Evolutionary conservation across 2,329 filamentous ascomycete genomes (phyloP), one percentile per base, ranked within the genome.

Genomic region (Pseudogymnoascus sp.): DNA sequence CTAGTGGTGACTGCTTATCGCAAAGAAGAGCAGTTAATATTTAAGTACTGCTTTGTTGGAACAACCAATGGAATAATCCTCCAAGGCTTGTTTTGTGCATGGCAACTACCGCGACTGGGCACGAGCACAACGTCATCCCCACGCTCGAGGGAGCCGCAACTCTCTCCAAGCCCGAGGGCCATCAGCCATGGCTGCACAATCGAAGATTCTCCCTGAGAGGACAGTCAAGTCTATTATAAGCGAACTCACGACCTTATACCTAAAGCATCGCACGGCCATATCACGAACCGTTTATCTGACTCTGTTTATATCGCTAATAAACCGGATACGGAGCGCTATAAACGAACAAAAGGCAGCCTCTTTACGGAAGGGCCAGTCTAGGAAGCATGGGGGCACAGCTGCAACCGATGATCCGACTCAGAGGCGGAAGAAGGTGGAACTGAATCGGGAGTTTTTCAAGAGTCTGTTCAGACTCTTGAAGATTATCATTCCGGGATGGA

Each of bases 401-500:
- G 71, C 68, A 67, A 67, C 68, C 1, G 67, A 70, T 33, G 69
- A 66, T 60, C 71, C 70, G 66, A 71, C 66, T 64, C 68, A 67
- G 12, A 80, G 78, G 66, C 83, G 83, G 71, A 91, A 91, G 78
- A 93, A 90, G 77, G 92, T 97, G 62, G 93, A 96, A 77, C 78
- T 99, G 68, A 95, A 99, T 74, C 83, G 91, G 70, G 93, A 97
- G 69, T 91, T 91, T 74, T 88, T 90, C 73, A 71, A 70, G 67
- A 72, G 70, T 69, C 76, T 99, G 68, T 78, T 94, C 67, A 82
- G 88, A 39, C 76, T 99, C 70, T 74, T 97, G 68, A 86, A 82
- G 74, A 96, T 99, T 71, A 92, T 95, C 58, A 87, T 99, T 65
- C 94, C 94, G 0, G 89, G 92, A 55, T 95, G 90, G 88, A 83